Evolutionary conservation across 139 green algal genomes (phyloP), one percentile per base, ranked within the genome.

Genomic region (Eudorina sp.): DNA sequence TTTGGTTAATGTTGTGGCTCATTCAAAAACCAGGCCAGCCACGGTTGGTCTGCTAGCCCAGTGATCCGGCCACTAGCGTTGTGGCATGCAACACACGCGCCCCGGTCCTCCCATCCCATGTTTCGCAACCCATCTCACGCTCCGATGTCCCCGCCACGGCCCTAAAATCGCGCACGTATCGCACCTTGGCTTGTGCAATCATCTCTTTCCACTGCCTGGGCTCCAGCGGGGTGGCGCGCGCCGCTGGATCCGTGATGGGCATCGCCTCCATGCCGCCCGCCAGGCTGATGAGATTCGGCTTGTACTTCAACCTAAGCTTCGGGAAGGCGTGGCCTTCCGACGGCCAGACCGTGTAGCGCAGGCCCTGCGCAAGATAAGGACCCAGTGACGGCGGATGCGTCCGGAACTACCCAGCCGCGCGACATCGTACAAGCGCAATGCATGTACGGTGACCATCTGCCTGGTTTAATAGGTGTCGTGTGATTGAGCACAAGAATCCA

Each of bases 231-330:
- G 90, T 97, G 51, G 96, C 96, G 0, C 96, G 89, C 0, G 90
- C 87, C 0, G 83, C 27, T 1, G 93, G 81, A 29, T 94, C 85
- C 5, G 96, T 98, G 81, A 98, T 90, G 31, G 96, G 95, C 72
- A 98, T 89, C 21, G 51, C 36, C 40, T 83, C 83, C 90, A 97
- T 96, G 66, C 97, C 97, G 0, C 97, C 97, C 19, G 94, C 91
- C 48, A 99, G 89, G 27, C 88, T 93, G 72, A 99, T 97, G 21
- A 99, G 91, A 90, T 97, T 96, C 41, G 94, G 94, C 88, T 96
- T 95, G 87, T 94, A 93, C 90, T 98, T 95, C 13, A 99, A 90
- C 23, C 95, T 90, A 85, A 99, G 91, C 72, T 94, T 94, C 16
- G 97, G 97, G 86, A 97, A 98, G 81, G 92, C 89, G 85, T 98